Base-by-base conservation (phyloP, 192 early-diverging fungal species). In the Dissophora globulifera region DNA sequence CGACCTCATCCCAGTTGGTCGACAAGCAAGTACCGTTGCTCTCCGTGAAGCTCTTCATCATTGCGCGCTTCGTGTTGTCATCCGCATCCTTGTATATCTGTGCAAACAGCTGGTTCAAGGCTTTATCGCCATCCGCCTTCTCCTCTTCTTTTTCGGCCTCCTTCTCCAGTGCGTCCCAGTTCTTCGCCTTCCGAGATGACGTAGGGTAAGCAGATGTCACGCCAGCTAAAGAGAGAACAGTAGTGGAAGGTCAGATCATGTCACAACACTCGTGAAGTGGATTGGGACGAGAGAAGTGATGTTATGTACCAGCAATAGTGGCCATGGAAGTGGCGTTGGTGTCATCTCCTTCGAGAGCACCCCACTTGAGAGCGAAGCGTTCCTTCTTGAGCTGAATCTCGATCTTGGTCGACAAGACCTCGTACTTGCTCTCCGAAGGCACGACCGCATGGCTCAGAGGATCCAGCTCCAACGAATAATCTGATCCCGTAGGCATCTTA, bases 31-130 rank as follows among this genome's bases (percentile, higher is more conserved):
- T 99, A 23, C 98, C 98, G 54, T 94, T 94, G 80, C 91, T 94
- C 78, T 99, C 98, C 4, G 91, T 85, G 78, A 93, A 99, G 72
- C 93, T 94, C 85, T 99, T 99, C 87, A 97, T 91, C 98, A 99
- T 98, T 0, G 98, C 96, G 22, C 92, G 84, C 51, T 86, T 85
- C 9, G 93, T 92, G 46, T 99, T 93, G 22, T 93, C 90, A 65
- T 89, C 91, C 0, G 95, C 94, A 71, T 96, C 93, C 59, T 87
- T 88, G 79, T 96, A 99, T 51, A 99, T 94, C 30, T 90, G 81
- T 67, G 95, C 93, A 86, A 99, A 99, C 38, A 98, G 83, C 46
- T 89, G 83, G 79, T 98, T 96, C 63, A 98, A 80, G 23, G 93
- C 92, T 63, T 90, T 87, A 62, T 98, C 96, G 41, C 95, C 95